Percentiles rank a stretch among this genome's conserved stretches.
Evolutionary conservation across 2,329 filamentous ascomycete species (phyloP).

Genomic region (Curvularia hawaiiensis): DNA sequence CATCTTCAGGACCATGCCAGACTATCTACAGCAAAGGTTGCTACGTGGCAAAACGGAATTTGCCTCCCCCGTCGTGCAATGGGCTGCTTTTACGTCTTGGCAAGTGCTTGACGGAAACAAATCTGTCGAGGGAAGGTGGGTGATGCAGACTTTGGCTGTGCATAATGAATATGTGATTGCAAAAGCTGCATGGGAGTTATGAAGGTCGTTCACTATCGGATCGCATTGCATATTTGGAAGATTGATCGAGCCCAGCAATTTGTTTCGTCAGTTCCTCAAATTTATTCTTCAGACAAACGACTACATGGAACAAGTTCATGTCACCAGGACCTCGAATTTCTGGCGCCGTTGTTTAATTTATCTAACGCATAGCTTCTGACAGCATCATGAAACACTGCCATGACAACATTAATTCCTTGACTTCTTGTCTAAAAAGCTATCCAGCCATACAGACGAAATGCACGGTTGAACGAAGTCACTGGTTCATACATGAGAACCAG

Average conservation of each 20-base stretch:
- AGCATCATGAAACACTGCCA: neutral
- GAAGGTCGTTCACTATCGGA: neutral
- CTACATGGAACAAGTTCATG: neutral
- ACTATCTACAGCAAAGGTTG: slow-evolving; percentile 19
- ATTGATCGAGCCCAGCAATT: neutral
- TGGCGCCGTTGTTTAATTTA: neutral
- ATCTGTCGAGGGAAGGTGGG: slow-evolving; percentile 22
- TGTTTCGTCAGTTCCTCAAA: neutral
- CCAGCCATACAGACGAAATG: neutral
- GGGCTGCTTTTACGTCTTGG: slow-evolving; percentile 29
- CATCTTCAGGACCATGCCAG: slow-evolving; percentile 28
- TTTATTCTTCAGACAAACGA: neutral
- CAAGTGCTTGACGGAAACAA: slow-evolving; percentile 20
- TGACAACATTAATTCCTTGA: neutral
- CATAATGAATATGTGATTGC: slow-evolving; percentile 5
- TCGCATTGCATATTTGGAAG: too few relatives aligned
- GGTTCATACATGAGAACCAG: neutral
- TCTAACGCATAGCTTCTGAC: neutral
- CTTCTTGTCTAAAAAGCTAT: neutral
- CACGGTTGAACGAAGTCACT: neutral
- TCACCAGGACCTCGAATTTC: neutral
- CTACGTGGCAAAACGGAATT: slow-evolving; percentile 8
- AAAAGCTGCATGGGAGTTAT: slow-evolving; percentile 9
- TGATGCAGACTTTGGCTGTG: slow-evolving; percentile 8
- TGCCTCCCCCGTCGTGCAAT: slow-evolving; percentile 27